phyloP scores from a whole-genome alignment of 805 yeast genomes.

The Komagataella phaffii region DNA sequence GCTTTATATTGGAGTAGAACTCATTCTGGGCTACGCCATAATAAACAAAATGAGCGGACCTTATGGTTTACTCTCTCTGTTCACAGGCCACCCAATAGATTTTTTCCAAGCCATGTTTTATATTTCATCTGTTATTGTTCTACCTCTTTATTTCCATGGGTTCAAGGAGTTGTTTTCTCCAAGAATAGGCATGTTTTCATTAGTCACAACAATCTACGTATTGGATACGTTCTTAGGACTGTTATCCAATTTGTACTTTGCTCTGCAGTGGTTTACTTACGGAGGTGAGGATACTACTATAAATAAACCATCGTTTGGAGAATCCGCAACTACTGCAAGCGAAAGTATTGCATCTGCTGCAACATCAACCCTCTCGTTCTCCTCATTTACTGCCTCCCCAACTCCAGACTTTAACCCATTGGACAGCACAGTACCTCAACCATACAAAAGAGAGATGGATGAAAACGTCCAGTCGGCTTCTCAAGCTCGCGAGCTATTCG shows the following conservation, averaged over 20 bases:
- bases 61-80: conserved; percentile 72
- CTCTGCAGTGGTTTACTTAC: conserved; percentile 53
- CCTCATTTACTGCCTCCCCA: not conserved
- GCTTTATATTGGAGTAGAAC: conserved; percentile 77
- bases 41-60: conserved; percentile 83
- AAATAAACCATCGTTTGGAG: not conserved
- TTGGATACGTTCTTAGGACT: conserved; percentile 56
- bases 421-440: not conserved
- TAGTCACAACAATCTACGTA: conserved; percentile 48
- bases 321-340: not conserved
- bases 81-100: conserved; percentile 82
- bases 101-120: conserved; percentile 77
- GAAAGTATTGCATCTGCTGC: not conserved
- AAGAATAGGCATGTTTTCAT: conserved; percentile 45
- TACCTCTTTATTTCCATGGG: conserved; percentile 57
- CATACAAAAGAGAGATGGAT: conserved; percentile 8
- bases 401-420: not conserved
- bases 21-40: conserved; percentile 60
- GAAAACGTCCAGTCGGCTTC: conserved; percentile 49
- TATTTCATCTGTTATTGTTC: conserved; percentile 42
- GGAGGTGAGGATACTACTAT: not conserved
- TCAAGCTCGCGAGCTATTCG: conserved; percentile 38
- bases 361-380: not conserved
- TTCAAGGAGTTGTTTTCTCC: conserved; percentile 36
- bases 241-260: conserved; percentile 62